These are phyloP conservation scores for Cylindrodendrum hubeiense DNA, from an alignment of 2,329 filamentous ascomycete species.

Conservation along the genomic window DNA sequence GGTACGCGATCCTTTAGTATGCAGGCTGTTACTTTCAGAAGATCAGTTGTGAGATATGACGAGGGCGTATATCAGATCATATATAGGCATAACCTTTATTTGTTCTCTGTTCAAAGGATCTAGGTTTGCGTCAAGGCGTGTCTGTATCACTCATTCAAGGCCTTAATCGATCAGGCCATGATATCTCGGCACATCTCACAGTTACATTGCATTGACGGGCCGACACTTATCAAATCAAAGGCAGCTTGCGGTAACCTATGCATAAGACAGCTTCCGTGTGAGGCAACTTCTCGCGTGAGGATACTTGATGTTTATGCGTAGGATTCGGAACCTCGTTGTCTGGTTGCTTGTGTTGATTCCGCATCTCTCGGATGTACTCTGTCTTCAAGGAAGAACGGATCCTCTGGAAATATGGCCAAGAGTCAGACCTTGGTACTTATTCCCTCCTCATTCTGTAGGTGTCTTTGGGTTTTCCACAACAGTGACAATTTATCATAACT, in stretches of 20 bases:
- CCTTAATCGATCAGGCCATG: not conserved
- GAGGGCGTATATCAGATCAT: not conserved
- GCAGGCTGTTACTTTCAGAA: not conserved
- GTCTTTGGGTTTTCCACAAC: slow-evolving; percentile 1
- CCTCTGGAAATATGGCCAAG: not conserved
- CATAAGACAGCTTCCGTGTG: not conserved
- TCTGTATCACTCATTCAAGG: not conserved
- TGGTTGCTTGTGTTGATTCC: not conserved
- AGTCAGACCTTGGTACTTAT: not conserved
- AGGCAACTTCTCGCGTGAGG: not conserved
- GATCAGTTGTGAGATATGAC: not conserved
- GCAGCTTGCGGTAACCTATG: not conserved
- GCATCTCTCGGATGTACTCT: not conserved
- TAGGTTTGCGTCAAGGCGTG: not conserved
- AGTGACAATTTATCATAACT: not conserved
- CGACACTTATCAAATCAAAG: not conserved
- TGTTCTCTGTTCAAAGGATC: not conserved
- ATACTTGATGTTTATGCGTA: not conserved
- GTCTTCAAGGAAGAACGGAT: not conserved
- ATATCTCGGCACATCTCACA: not conserved
- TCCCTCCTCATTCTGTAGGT: not conserved
- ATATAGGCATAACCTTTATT: not conserved
- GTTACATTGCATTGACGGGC: not conserved
- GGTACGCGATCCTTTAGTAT: not conserved
- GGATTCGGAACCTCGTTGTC: not conserved